Conservation (phyloP, 2,329 filamentous ascomycete genomes). For the Scedosporium apiospermum region DNA sequence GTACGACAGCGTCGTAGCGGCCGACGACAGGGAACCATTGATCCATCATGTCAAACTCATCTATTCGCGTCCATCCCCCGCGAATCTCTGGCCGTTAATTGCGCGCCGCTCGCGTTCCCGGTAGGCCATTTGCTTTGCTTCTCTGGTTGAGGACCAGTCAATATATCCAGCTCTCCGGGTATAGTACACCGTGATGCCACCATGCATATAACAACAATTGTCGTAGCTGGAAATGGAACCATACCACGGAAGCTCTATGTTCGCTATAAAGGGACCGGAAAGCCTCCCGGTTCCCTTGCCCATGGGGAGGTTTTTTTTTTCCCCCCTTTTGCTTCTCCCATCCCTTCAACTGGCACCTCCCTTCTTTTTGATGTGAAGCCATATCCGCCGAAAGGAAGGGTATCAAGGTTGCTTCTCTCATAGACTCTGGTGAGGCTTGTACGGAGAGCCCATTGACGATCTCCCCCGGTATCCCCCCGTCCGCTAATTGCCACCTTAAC, state of each 20-base stretch:
- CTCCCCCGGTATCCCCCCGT: not conserved
- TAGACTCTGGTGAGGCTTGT: not conserved
- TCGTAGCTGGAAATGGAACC: not conserved
- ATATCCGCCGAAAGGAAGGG: not conserved
- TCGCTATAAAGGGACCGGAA: not conserved
- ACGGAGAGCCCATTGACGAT: not conserved
- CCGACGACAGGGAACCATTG: not conserved
- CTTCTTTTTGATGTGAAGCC: not conserved
- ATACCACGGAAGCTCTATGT: not conserved
- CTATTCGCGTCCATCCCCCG: not conserved
- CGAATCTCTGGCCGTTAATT: not conserved
- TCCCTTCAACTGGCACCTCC: too few relatives aligned
- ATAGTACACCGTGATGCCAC: not conserved
- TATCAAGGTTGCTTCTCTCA: not conserved
- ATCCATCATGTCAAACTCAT: not conserved
- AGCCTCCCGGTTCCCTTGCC: not conserved
- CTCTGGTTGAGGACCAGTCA: not conserved
- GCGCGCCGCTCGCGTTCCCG: not conserved
- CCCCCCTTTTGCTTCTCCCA: not conserved
- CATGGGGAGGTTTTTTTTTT: not conserved
- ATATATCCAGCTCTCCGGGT: not conserved
- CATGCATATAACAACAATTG: not conserved
- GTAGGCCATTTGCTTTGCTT: not conserved
- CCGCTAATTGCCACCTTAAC: too few relatives aligned
- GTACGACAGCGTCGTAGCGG: not conserved